phyloP scores from a whole-genome alignment of 2,329 filamentous ascomycete genomes.

The Penicillium decumbens region DNA sequence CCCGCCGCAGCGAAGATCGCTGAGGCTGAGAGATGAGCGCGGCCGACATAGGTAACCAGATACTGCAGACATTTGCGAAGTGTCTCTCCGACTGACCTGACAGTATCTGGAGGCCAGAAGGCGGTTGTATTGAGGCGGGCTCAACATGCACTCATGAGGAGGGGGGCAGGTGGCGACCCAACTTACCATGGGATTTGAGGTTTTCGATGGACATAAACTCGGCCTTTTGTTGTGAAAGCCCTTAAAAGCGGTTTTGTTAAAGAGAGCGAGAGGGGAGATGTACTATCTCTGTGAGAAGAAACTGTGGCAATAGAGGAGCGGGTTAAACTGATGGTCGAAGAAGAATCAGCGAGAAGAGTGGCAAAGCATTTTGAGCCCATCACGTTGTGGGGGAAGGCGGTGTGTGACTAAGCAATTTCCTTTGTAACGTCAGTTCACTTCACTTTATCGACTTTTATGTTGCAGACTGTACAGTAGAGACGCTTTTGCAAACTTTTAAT shows the following conservation, averaged over 20 bases:
- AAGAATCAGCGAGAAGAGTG: constrained; percentile 28
- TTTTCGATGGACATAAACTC: constrained; percentile 99
- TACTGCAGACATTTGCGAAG: not conserved
- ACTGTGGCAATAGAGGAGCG: constrained; percentile 13
- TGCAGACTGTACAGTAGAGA: too few species aligned
- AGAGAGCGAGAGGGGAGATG: constrained; percentile 30
- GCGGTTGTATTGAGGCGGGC: not conserved
- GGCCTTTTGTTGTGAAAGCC: constrained; percentile 58
- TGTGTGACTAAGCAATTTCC: constrained; percentile 28
- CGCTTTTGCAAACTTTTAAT: too few species aligned
- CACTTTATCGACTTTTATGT: not conserved
- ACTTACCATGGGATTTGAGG: constrained; percentile 90
- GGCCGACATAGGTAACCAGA: not conserved
- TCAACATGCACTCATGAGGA: constrained; percentile 5
- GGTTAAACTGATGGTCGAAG: constrained; percentile 23
- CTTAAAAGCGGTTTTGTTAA: constrained; percentile 39
- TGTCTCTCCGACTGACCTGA: not conserved
- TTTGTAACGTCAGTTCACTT: not conserved
- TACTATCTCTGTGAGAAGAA: constrained; percentile 30
- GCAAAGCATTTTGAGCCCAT: constrained; percentile 38
- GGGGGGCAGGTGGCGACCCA: constrained; percentile 28
- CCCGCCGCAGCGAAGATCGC: constrained; percentile 28
- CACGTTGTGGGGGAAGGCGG: constrained; percentile 32
- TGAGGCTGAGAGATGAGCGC: not conserved
- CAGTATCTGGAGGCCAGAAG: not conserved